Conservation (phyloP, 768 basidiomycete species). For the Fomitopsis serialis region DNA sequence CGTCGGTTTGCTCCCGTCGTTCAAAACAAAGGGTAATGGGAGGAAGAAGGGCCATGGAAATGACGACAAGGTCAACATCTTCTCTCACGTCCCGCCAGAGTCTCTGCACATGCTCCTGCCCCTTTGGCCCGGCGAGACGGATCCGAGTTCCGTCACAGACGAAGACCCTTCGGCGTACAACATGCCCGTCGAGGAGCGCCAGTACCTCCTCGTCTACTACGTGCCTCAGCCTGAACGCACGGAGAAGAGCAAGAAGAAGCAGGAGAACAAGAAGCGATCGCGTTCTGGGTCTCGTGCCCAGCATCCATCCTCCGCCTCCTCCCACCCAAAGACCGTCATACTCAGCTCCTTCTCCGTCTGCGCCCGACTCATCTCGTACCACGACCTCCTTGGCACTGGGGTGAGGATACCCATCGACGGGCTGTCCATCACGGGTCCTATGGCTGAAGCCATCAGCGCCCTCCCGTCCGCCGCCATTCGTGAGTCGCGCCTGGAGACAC, state of each 20-base stretch:
- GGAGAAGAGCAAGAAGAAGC: conserved; percentile 22
- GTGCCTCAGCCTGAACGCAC: conserved; percentile 42
- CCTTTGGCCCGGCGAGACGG: conserved; percentile 77
- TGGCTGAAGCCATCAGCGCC: conserved; percentile 34
- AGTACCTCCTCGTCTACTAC: conserved; percentile 80
- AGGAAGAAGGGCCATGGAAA: conserved; percentile 18
- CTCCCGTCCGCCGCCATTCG: conserved; percentile 31
- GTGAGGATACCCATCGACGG: conserved; percentile 71
- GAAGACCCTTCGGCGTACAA: conserved; percentile 16
- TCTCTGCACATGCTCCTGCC: conserved; percentile 80
- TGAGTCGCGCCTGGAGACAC: conserved; percentile 24
- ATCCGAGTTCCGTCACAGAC: conserved; percentile 27
- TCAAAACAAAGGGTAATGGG: conserved; percentile 14
- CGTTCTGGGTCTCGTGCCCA: conserved; percentile 20
- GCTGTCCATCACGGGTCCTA: conserved; percentile 56
- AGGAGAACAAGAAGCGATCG: conserved; percentile 39
- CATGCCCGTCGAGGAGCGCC: conserved; percentile 47
- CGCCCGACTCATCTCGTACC: conserved; percentile 67
- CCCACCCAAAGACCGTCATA: conserved; percentile 41
- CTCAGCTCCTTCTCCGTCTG: conserved; percentile 67
- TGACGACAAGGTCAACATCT: conserved; percentile 16
- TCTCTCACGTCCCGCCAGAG: conserved; percentile 51
- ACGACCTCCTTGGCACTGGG: conserved; percentile 67
- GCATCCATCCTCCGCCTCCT: conserved; percentile 22
- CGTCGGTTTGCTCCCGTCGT: conserved; percentile 70